Base-by-base conservation (phyloP, 73 alveolate genomes). In the Blepharisma stoltei region DNA sequence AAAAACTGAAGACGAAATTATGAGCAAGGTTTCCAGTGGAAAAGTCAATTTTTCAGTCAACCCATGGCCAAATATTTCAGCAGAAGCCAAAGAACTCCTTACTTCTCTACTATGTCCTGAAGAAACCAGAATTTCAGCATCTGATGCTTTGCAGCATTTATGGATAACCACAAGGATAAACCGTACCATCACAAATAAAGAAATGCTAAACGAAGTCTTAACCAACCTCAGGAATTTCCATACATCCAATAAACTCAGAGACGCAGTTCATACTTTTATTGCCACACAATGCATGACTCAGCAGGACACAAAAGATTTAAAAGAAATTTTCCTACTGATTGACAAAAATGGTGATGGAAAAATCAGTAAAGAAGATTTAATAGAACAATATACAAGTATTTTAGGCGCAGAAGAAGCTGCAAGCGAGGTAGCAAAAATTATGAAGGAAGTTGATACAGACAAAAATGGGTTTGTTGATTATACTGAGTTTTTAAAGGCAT, bases 11-110 rank as follows among this genome's bases (percentile, higher is more conserved):
- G 78, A 54, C 21, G 78, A 54, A 7, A 80, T 68, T 46, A 81
- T 86, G 53, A 88, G 81, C 73, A 70, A 70, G 70, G 92, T 80
- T 81, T 71, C 76, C 47, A 85, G 76, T 80, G 92, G 92, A 32
- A 80, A 84, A 32, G 81, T 85, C 80, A 67, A 83, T 20, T 80
- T 66, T 67, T 84, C 41, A 32, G 41, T 32, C 52, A 89, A 86
- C 76, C 81, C 66, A 23, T 86, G 93, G 93, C 87, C 81, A 67
- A 68, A 53, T 67, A 78, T 86, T 23, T 77, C 88, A 23, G 68
- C 48, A 4, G 85, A 81, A 23, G 89, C 89, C 1, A 82, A 82
- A 77, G 86, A 82, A 46, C 83, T 82, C 54, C 75, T 82, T 54
- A 75, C 73, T 48, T 81, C 50, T 2, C 80, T 86, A 27, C 77